Evolutionary conservation across 2,329 filamentous ascomycete species (phyloP).

Genomic region (Clonostachys byssicola): DNA sequence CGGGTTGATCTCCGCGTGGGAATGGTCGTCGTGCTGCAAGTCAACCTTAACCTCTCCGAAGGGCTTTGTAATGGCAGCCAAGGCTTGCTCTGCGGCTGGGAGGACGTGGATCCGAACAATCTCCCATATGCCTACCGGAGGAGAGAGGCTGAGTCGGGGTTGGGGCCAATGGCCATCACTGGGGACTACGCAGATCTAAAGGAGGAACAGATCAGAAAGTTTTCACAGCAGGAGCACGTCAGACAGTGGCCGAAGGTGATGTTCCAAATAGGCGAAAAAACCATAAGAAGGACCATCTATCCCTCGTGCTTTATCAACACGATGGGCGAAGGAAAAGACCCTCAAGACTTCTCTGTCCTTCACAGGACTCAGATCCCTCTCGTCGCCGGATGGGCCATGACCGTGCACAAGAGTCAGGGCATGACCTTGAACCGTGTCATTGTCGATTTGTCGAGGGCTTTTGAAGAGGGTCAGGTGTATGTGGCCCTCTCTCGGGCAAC

Average conservation of each 20-base stretch:
- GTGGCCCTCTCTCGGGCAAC: slow-evolving; percentile 58
- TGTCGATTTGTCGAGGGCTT: slow-evolving; percentile 46
- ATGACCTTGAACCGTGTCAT: slow-evolving; percentile 56
- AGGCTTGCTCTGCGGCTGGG: slow-evolving; percentile 13
- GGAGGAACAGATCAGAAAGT: slow-evolving; percentile 4
- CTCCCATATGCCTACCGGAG: not conserved
- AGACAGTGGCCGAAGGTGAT: slow-evolving; percentile 27
- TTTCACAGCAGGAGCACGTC: slow-evolving; percentile 1
- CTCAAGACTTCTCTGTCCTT: slow-evolving; percentile 37
- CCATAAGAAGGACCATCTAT: slow-evolving; percentile 33
- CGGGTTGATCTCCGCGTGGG: slow-evolving; percentile 5
- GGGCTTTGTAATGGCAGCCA: slow-evolving; percentile 17
- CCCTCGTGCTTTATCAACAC: slow-evolving; percentile 44
- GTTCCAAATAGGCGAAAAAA: slow-evolving; percentile 55
- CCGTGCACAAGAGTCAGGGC: slow-evolving; percentile 59
- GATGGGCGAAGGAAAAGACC: slow-evolving; percentile 26
- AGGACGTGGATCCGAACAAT: not conserved
- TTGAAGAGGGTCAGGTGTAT: slow-evolving; percentile 57
- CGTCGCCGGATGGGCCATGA: slow-evolving; percentile 57
- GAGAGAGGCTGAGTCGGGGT: too few relatives aligned
- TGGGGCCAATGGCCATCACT: not conserved
- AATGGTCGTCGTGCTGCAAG: slow-evolving; percentile 14
- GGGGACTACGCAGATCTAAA: slow-evolving; percentile 4
- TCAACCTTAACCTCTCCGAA: slow-evolving; percentile 8
- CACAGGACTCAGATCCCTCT: slow-evolving; percentile 59